Base-by-base conservation (phyloP, 345 rosid genomes). In the Eucalyptus sideroxylon region DNA sequence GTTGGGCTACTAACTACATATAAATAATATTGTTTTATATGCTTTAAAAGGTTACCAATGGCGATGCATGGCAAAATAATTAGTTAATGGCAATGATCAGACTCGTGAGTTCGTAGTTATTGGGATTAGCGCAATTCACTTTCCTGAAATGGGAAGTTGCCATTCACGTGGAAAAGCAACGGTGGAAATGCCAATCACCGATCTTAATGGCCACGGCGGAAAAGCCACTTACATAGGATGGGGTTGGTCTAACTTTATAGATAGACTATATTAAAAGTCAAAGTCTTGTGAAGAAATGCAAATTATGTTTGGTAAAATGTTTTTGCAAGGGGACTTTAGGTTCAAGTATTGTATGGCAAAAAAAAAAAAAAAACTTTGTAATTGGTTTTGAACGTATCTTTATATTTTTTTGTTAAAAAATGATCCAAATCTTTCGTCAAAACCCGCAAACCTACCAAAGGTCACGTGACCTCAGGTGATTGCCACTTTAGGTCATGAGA, bases 361-460 rank as follows among this genome's bases (percentile, higher is more conserved):
- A 45, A 4, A 16, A 51, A 16, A 51, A 6, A 14, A 50, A 16
- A 51, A 51, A 6, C 19, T 50, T 53, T 53, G 59, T 53, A 53
- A 53, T 53, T 19, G 11, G 2, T 2, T 53, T 19, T 53, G 26
- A 53, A 53, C 9, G 26, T 8, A 3, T 53, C 8, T 53, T 19
- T 19, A 19, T 53, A 1, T 19, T 53, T 53, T 19, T 53, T 19
- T 7, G 10, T 19, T 53, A 53, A 53, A 19, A 53, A 53, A 53
- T 8, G 24, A 53, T 8, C 24, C 59, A 53, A 53, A 19, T 53
- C 24, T 51, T 51, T 17, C 0, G 4, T 17, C 56, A 17, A 51
- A 51, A 51, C 56, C 56, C 5, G 4, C 2, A 21, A 53, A 19
- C 24, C 1, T 19, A 1, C 24, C 0, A 4, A 53, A 9, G 24